Evolutionary conservation across 306 rosid genomes (phyloP), one percentile per base, ranked within the genome.

Genomic region (Pachyrhizus erosus): DNA sequence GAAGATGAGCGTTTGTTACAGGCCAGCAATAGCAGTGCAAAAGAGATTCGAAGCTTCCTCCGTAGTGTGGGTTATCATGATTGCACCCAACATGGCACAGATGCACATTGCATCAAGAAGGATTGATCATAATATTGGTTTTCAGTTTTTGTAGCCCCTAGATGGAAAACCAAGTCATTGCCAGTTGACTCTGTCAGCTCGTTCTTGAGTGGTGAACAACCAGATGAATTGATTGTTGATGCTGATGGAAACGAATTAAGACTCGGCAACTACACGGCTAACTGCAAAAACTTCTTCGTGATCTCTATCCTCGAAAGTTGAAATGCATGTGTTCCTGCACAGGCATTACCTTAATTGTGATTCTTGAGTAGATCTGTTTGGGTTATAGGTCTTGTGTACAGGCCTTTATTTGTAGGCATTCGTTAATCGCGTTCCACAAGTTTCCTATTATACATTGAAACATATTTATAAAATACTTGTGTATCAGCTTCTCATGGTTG

Each of bases 101-200:
- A 96, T 87, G 98, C 99, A 18, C 98, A 92, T 81, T 93, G 98
- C 91, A 86, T 90, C 84, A 93, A 96, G 88, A 87, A 86, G 83
- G 88, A 80, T 80, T 90, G 84, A 84, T 75, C 70, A n/a, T 65
- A 34, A 60, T 65, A 31, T 9, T 12, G 37, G 83, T 39, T 45
- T 74, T 58, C 62, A 29, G 65, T 55, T 64, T 49, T 69, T 87
- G 75, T 73, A 73, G 33, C 57, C 13, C 46, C 73, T 67, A 12
- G 66, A 20, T 70, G 71, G 78, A 46, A 77, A 84, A 73, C n/a
- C 75, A 67, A 55, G 68, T 7, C 49, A 55, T 78, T 75, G 51
- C 48, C 51, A 17, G 85, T 85, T 87, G 48, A 2, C 40, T 13
- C 34, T 73, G 31, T 67, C 60, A 39, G 37, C 65, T 33, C 26